Conservation (phyloP, 106 monocot species). For the Dioscorea alata region DNA sequence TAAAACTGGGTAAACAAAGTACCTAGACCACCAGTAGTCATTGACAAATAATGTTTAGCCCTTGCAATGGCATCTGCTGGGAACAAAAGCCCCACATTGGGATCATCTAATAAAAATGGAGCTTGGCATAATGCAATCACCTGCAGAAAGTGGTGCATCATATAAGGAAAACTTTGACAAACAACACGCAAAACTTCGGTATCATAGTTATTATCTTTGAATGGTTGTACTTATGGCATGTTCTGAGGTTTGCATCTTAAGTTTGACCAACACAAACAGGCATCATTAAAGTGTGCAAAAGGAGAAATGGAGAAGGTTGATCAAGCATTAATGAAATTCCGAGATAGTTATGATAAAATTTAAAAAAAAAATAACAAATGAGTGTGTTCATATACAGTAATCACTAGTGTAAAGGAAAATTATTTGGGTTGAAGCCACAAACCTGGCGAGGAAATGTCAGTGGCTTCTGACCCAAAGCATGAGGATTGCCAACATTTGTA, state of each 20-base stretch:
- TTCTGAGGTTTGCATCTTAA: no score
- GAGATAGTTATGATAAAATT: no score
- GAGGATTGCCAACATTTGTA: slow-evolving; percentile 97
- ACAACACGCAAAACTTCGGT: not conserved
- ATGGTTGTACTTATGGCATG: not conserved
- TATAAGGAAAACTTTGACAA: not conserved
- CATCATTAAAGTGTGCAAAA: no score
- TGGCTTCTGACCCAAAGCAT: slow-evolving; percentile 95
- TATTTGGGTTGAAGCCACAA: not conserved
- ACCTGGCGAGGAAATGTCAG: slow-evolving; percentile 99
- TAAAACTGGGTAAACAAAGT: slow-evolving; percentile 1
- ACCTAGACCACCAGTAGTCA: slow-evolving; percentile 96
- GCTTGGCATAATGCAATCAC: slow-evolving; percentile 96
- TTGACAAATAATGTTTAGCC: slow-evolving; percentile 90
- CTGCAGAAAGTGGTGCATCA: slow-evolving; percentile 24
- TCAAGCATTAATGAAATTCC: no score
- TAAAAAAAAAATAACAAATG: not conserved
- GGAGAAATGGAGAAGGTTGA: no score
- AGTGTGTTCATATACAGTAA: not conserved
- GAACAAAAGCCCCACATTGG: slow-evolving; percentile 85
- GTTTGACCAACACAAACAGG: no score
- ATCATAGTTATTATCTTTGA: not conserved
- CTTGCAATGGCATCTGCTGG: slow-evolving; percentile 97
- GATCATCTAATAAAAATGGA: slow-evolving; percentile 94
- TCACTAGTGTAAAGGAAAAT: not conserved